Conservation (phyloP, 192 early-diverging fungal genomes). For the Gonapodya prolifera region DNA sequence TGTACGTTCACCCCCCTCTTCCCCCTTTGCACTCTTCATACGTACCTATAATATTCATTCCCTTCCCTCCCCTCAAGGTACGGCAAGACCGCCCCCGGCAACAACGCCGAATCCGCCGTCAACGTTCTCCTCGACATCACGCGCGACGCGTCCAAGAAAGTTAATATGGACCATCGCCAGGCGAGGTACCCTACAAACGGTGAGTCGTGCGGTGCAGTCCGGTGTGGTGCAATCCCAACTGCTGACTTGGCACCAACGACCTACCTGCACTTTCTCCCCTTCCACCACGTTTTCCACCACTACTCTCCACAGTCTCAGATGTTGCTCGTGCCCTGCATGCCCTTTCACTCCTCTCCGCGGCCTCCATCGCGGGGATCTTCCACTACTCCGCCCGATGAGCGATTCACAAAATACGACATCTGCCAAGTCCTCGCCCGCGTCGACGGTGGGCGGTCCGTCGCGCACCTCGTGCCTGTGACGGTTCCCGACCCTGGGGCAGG, state of each 20-base stretch:
- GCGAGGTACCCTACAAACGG: slow-evolving; percentile 68
- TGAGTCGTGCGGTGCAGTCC: too few relatives aligned
- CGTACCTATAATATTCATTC: slow-evolving; percentile 18
- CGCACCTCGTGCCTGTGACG: slow-evolving; percentile 9
- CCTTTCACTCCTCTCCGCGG: slow-evolving; percentile 26
- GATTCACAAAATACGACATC: slow-evolving; percentile 29
- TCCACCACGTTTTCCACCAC: too few relatives aligned
- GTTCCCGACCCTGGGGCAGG: slow-evolving; percentile 12
- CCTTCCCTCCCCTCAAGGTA: slow-evolving; percentile 23
- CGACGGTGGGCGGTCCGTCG: slow-evolving; percentile 7
- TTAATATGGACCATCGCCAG: slow-evolving; percentile 55
- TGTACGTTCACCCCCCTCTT: slow-evolving; percentile 29
- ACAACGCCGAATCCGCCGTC: slow-evolving; percentile 61
- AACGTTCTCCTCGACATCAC: slow-evolving; percentile 58
- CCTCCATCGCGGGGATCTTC: slow-evolving; percentile 14
- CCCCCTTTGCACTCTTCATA: slow-evolving; percentile 38
- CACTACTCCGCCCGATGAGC: slow-evolving; percentile 20
- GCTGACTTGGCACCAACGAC: too few relatives aligned
- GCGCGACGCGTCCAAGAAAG: slow-evolving; percentile 25
- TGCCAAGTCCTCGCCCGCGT: slow-evolving; percentile 18
- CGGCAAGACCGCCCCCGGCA: neutral
- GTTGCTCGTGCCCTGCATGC: slow-evolving; percentile 56
- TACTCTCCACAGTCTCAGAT: slow-evolving; percentile 35
- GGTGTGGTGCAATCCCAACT: too few relatives aligned
- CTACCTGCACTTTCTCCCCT: too few relatives aligned